Percentiles rank a stretch among this genome's conserved stretches.
Evolutionary conservation across 306 rosid species (phyloP).

Genomic region (Malus fusca): DNA sequence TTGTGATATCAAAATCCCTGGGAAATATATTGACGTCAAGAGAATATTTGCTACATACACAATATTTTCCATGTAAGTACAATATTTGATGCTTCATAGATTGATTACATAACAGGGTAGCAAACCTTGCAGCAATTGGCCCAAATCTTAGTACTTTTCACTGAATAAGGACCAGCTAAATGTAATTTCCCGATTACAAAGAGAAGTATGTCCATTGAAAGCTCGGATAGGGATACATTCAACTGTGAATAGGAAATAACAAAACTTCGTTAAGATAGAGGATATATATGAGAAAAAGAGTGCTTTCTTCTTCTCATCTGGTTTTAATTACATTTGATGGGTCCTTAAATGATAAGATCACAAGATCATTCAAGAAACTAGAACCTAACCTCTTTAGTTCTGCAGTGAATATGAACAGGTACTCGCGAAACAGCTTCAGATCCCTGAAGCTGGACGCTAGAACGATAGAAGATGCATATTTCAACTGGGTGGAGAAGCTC

Average conservation of each 20-base stretch:
- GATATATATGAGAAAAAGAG: conserved; percentile 13
- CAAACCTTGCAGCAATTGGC: conserved; percentile 88
- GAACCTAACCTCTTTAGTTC: conserved; percentile 52
- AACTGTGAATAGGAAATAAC: conserved; percentile 43
- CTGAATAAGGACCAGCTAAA: conserved; percentile 79
- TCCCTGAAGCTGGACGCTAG: conserved; percentile 30
- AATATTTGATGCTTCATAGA: conserved; percentile 5
- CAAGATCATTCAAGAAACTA: conserved; percentile 23
- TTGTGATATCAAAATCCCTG: no score
- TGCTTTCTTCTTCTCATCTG: background rate
- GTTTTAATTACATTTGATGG: background rate
- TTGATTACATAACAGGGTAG: conserved; percentile 1
- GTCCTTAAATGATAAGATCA: conserved; percentile 2
- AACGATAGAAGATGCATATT: conserved; percentile 58
- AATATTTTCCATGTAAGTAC: background rate
- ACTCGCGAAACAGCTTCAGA: conserved; percentile 45
- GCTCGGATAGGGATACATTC: conserved; percentile 61
- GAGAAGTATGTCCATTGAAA: conserved; percentile 78
- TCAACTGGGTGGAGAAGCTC: conserved; percentile 68
- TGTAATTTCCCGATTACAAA: conserved; percentile 64
- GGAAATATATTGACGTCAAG: background rate
- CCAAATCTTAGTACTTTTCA: conserved; percentile 54
- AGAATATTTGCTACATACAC: background rate
- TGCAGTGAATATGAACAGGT: conserved; percentile 69
- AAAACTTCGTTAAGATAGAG: conserved; percentile 19